Conservation (phyloP, 192 early-diverging fungal genomes). For the Kappamyces sp. region DNA sequence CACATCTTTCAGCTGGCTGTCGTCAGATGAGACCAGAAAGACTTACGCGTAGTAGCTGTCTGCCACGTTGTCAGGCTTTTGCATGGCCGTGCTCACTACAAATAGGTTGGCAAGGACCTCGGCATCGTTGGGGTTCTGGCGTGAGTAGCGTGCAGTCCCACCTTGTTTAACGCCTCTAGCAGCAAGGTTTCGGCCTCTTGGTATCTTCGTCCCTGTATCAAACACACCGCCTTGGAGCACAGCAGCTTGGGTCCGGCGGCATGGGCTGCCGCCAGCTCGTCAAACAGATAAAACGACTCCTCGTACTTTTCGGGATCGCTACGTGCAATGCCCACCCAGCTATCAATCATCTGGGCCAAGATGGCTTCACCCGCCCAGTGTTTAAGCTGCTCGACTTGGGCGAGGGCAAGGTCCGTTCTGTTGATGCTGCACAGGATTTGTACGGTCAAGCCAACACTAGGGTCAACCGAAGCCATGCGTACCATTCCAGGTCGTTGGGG, state of each 20-base stretch:
- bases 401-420: constrained; percentile 78
- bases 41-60: constrained; percentile 60
- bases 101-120: constrained; percentile 86
- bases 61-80: constrained; percentile 62
- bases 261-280: constrained; percentile 80
- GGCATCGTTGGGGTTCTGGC: constrained; percentile 60
- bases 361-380: constrained; percentile 93
- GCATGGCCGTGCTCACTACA: constrained; percentile 61
- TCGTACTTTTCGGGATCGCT: constrained; percentile 72
- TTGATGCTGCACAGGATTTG: constrained; percentile 74
- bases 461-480: constrained; percentile 1
- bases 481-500: constrained; percentile 16
- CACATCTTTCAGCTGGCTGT: constrained; percentile 66
- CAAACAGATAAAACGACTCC: constrained; percentile 88
- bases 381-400: constrained; percentile 68
- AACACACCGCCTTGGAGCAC: constrained; percentile 72
- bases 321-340: constrained; percentile 71
- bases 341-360: constrained; percentile 87
- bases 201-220: constrained; percentile 72
- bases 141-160: constrained; percentile 19
- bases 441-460: constrained; percentile 67
- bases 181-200: constrained; percentile 77
- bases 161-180: constrained; percentile 67
- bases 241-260: constrained; percentile 67
- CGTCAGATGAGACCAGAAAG: neutral